Evolutionary conservation across 1,284 basidiomycete genomes (phyloP).

Genomic region (Cutaneotrichosporon sp.): DNA sequence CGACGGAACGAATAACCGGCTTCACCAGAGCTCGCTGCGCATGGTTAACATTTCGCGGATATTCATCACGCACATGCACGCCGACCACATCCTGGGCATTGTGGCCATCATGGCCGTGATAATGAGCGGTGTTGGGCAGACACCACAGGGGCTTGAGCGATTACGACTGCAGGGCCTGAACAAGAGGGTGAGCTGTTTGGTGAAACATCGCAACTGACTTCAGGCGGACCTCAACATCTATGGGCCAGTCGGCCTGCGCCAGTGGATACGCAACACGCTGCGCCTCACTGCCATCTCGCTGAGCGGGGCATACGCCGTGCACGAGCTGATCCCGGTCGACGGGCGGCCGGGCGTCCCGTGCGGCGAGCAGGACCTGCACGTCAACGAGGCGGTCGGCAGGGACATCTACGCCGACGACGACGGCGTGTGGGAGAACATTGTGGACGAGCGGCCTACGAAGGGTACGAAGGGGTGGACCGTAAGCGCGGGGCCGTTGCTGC

Average conservation of each 20-base stretch:
- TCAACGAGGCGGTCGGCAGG: constrained; percentile 62
- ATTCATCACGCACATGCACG: constrained; percentile 88
- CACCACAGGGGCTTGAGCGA: constrained; percentile 29
- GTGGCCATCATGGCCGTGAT: constrained; percentile 65
- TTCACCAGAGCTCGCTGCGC: constrained; percentile 61
- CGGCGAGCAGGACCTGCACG: constrained; percentile 53
- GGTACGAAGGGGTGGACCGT: constrained; percentile 54
- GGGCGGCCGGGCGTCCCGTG: constrained; percentile 57
- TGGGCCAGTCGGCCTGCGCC: constrained; percentile 74
- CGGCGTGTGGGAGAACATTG: constrained; percentile 66
- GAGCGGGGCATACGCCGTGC: constrained; percentile 66
- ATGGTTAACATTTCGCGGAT: constrained; percentile 62
- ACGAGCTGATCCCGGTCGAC: constrained; percentile 63
- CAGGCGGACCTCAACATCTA: constrained; percentile 67
- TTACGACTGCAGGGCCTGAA: constrained; percentile 29
- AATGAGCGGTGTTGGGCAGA: constrained; percentile 52
- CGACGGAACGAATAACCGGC: constrained; percentile 77
- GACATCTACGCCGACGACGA: constrained; percentile 61
- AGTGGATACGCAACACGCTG: constrained; percentile 67
- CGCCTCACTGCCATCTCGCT: constrained; percentile 63
- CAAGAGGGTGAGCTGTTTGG: constrained; percentile 30
- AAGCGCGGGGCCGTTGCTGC: constrained; percentile 71
- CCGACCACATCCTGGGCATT: constrained; percentile 75
- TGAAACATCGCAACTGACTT: constrained; percentile 1
- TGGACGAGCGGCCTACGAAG: constrained; percentile 31